These are phyloP conservation scores for Ilex asprella DNA, from an alignment of 257 asterid genomes.

Conservation along the genomic window DNA sequence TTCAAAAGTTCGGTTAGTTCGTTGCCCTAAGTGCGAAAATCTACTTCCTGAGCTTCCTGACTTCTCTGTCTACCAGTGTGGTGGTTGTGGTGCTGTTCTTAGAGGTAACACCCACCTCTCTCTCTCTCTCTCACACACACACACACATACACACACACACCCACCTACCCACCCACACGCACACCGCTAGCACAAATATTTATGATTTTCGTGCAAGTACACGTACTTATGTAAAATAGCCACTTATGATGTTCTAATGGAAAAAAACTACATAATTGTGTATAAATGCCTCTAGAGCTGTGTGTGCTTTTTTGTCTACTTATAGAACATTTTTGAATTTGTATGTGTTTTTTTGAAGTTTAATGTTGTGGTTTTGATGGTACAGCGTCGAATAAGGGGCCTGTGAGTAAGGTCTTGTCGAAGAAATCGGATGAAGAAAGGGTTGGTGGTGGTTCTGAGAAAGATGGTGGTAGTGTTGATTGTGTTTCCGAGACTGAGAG, in stretches of 20 bases:
- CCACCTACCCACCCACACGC: too few relatives aligned
- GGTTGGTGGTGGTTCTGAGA: slow-evolving; percentile 28
- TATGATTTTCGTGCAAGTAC: too few relatives aligned
- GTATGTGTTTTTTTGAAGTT: too few relatives aligned
- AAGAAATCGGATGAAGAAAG: slow-evolving; percentile 41
- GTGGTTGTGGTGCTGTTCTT: slow-evolving; percentile 88
- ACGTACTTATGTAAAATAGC: too few relatives aligned
- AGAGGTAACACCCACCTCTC: slow-evolving; percentile 37
- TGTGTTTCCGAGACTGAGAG: slow-evolving; percentile 33
- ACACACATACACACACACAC: too few relatives aligned
- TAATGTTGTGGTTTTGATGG: slow-evolving; percentile 18
- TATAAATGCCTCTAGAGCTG: too few relatives aligned
- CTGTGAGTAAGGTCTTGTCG: slow-evolving; percentile 36
- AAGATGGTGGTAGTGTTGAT: slow-evolving; percentile 18
- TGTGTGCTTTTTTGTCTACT: too few relatives aligned
- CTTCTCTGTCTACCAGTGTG: slow-evolving; percentile 82
- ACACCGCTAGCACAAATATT: too few relatives aligned
- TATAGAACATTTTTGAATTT: too few relatives aligned
- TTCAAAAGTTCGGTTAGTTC: slow-evolving; percentile 63
- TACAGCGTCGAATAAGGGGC: slow-evolving; percentile 60
- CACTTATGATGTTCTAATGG: too few relatives aligned
- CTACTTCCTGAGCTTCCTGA: slow-evolving; percentile 77
- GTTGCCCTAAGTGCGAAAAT: slow-evolving; percentile 93
- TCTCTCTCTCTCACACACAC: neutral
- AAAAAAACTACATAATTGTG: too few relatives aligned